These are phyloP conservation scores for Adansonia madagascariensis DNA, from an alignment of 441 rosid species.

Conservation along the genomic window DNA sequence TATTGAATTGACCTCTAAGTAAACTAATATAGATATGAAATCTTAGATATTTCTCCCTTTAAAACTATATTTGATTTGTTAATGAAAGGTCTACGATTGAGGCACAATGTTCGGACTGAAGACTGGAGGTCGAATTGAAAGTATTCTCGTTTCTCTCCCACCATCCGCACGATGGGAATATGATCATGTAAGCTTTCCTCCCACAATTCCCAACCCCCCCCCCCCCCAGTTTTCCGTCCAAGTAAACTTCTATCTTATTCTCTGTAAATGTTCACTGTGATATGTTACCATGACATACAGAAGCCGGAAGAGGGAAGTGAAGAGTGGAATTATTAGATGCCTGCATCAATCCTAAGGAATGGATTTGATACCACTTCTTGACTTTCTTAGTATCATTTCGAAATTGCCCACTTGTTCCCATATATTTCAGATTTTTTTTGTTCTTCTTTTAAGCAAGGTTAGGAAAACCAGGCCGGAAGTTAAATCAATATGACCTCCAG, in stretches of 20 bases:
- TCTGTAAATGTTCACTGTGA: background rate
- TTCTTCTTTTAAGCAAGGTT: background rate
- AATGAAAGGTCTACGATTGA: constrained; percentile 79
- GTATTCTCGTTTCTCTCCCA: constrained; percentile 95
- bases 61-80: constrained; percentile 24
- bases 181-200: constrained; percentile 71
- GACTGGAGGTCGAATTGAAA: constrained; percentile 96
- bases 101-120: constrained; percentile 97
- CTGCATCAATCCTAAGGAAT: constrained; percentile 39
- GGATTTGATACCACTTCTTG: background rate
- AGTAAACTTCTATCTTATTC: background rate
- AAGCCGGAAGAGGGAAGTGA: constrained; percentile 95
- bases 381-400: background rate
- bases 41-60: background rate
- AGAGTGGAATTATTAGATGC: constrained; percentile 97
- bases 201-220: background rate
- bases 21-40: background rate
- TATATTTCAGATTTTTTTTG: background rate
- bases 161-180: constrained; percentile 95
- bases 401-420: background rate
- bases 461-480: no score
- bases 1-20: constrained; percentile 35
- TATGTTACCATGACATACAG: constrained; percentile 42
- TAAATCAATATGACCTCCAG: no score
- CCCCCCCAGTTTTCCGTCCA: background rate